These are phyloP conservation scores for Patellaria atrata DNA, from an alignment of 495 filamentous ascomycete genomes.

Conservation along the genomic window DNA sequence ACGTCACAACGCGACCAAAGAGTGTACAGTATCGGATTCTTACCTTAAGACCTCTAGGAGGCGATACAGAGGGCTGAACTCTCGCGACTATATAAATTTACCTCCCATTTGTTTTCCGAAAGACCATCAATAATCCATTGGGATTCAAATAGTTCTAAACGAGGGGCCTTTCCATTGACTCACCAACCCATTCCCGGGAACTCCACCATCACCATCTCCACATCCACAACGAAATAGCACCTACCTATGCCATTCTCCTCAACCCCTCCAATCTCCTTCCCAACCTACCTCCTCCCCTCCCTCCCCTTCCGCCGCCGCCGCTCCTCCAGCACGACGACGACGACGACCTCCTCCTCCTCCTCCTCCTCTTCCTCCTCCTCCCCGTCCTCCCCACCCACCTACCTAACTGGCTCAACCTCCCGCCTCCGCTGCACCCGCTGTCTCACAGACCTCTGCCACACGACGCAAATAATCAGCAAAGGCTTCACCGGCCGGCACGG, in stretches of 20 bases:
- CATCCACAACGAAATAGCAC: constrained; percentile 7
- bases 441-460: constrained; percentile 57
- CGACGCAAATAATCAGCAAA: constrained; percentile 72
- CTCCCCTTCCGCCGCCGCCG: constrained; percentile 34
- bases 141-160: too few relatives aligned
- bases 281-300: constrained; percentile 40
- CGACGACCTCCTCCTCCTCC: constrained; percentile 10
- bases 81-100: too few relatives aligned
- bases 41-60: too few relatives aligned
- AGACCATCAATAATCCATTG: too few relatives aligned
- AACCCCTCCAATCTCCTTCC: constrained; percentile 27
- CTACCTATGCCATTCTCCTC: constrained; percentile 18
- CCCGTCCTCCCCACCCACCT: constrained; percentile 19
- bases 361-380: constrained; percentile 13
- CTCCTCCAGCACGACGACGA: constrained; percentile 10
- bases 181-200: neutral
- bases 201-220: neutral
- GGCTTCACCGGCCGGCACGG: constrained; percentile 92
- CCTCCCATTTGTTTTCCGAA: too few relatives aligned
- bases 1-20: too few relatives aligned
- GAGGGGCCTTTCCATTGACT: too few relatives aligned
- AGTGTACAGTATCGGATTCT: too few relatives aligned
- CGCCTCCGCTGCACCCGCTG: constrained; percentile 62
- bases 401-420: constrained; percentile 34
- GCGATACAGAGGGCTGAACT: too few relatives aligned